Evolutionary conservation across 2,329 filamentous ascomycete species (phyloP).

Genomic region (Dothistroma pini): DNA sequence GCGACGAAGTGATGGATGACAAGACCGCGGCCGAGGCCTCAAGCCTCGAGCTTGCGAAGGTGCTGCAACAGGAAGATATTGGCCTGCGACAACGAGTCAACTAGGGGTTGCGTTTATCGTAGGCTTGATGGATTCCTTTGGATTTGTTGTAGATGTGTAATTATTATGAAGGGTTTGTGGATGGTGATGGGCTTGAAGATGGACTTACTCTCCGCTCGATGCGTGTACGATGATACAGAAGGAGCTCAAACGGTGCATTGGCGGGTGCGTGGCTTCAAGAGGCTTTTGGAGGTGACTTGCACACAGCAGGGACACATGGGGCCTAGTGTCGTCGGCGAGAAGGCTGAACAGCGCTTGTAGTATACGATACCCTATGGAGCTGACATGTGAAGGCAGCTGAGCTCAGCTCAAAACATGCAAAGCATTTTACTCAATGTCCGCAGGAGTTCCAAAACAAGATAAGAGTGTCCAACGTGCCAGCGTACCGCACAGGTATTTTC

Average conservation of each 20-base stretch:
- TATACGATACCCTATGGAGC: not conserved
- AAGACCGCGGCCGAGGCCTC: conserved; percentile 8
- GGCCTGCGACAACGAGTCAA: conserved; percentile 17
- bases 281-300: not conserved
- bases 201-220: not conserved
- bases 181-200: not conserved
- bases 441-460: no score
- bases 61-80: conserved; percentile 21
- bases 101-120: conserved; percentile 4
- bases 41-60: conserved; percentile 16
- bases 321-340: not conserved
- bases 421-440: no score
- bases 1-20: not conserved
- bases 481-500: not conserved
- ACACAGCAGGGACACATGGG: not conserved
- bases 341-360: not conserved
- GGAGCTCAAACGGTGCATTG: not conserved
- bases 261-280: not conserved
- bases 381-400: not conserved
- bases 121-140: not conserved
- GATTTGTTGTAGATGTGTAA: not conserved
- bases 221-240: not conserved
- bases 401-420: not conserved
- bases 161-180: not conserved
- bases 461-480: no score